These are phyloP conservation scores for Suillus ampliporus DNA, from an alignment of 768 basidiomycete genomes.

Conservation along the genomic window DNA sequence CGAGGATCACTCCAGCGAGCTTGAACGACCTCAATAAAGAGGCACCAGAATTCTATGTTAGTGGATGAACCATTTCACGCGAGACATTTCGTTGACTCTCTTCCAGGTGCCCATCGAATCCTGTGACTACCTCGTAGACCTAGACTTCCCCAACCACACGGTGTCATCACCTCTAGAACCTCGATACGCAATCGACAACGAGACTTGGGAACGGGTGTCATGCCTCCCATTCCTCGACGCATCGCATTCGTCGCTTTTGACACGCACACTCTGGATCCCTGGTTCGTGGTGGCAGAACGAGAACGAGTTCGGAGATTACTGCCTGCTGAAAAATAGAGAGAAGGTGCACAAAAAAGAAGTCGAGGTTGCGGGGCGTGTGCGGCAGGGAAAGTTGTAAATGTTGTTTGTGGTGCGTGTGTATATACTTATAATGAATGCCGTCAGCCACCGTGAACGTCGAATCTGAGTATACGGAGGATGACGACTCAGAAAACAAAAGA, in stretches of 20 bases:
- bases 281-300: slow-evolving; percentile 65
- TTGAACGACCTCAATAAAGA: slow-evolving; percentile 92
- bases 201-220: slow-evolving; percentile 80
- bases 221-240: slow-evolving; percentile 89
- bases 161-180: slow-evolving; percentile 65
- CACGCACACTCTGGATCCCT: slow-evolving; percentile 84
- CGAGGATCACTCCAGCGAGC: slow-evolving; percentile 60
- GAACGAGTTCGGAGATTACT: slow-evolving; percentile 91
- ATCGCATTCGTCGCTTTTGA: slow-evolving; percentile 69
- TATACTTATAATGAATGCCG: slow-evolving; percentile 5
- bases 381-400: slow-evolving; percentile 11
- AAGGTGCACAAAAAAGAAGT: slow-evolving; percentile 33
- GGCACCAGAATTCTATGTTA: slow-evolving; percentile 77
- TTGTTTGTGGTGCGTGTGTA: slow-evolving; percentile 7
- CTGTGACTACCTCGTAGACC: slow-evolving; percentile 92
- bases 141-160: slow-evolving; percentile 81
- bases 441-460: background rate
- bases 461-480: slow-evolving; percentile 8
- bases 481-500: slow-evolving; percentile 1
- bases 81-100: slow-evolving; percentile 14
- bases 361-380: slow-evolving; percentile 17
- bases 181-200: slow-evolving; percentile 70
- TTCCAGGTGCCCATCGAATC: slow-evolving; percentile 66
- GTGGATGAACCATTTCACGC: slow-evolving; percentile 27
- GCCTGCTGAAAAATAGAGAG: slow-evolving; percentile 73